Base-by-base conservation (phyloP, 345 rosid genomes). In the Gossypium thurberi region DNA sequence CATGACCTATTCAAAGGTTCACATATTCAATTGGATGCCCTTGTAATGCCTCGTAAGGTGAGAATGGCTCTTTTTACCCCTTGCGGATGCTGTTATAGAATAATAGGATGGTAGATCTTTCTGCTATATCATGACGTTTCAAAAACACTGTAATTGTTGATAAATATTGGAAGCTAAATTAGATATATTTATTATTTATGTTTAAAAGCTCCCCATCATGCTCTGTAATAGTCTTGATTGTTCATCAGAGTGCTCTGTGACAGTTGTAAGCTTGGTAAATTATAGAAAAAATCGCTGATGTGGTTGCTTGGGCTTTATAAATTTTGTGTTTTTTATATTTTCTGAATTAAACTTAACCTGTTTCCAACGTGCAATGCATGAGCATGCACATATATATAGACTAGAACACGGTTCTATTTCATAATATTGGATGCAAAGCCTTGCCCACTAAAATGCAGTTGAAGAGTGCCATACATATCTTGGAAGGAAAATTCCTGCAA, bases 11-110 rank as follows among this genome's bases (percentile, higher is more conserved):
- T 89, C 72, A 85, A 77, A 74, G 88, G 83, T 47, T 82, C 81
- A 75, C 76, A 86, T 64, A 72, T 84, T 17, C 44, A 71, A 2
- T 50, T 88, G 67, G 82, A 85, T 15, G 80, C 89, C 68, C 95
- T 91, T 76, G 90, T 94, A 68, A 89, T 86, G 82, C 98, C 98
- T 75, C 85, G 97, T 25, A 94, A 94, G 97, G 97, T 91, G 43
- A 17, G 80, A 55, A 70, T 71, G 40, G 40, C 40, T 33, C 7
- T 33, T 33, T 33, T 33, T 33, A 33, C 40, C 15, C 42, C 18
- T 26, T 26, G 42, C 2, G 42, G 2, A 60, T 57, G 64, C 42
- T 60, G 42, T 60, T 60, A 26, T 26, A 26, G 64, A 33, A 33
- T 33, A 33, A 33, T 33, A 33, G 7, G 18, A 60, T 26, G 64